phyloP scores from a whole-genome alignment of 2,329 filamentous ascomycete genomes.

The Botryosphaeria agaves region DNA sequence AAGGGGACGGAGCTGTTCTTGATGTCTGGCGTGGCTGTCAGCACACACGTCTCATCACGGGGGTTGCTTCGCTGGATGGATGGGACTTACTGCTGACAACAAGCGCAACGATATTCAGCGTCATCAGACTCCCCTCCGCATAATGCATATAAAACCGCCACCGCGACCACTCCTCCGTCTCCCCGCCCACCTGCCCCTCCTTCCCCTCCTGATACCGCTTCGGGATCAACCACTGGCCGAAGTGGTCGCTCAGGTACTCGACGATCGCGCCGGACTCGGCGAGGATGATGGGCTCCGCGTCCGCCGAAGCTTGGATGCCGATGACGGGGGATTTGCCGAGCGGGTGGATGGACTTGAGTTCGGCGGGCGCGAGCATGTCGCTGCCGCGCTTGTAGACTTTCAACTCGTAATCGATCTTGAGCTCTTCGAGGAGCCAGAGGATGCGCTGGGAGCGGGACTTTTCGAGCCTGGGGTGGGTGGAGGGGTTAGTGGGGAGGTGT shows the following conservation, averaged over 20 bases:
- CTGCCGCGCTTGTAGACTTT: slow-evolving; percentile 55
- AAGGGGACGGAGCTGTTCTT: slow-evolving; percentile 34
- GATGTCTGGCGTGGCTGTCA: slow-evolving; percentile 17
- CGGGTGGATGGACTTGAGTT: slow-evolving; percentile 63
- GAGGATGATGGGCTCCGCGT: slow-evolving; percentile 39
- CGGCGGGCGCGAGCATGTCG: slow-evolving; percentile 53
- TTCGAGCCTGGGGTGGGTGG: slow-evolving; percentile 77
- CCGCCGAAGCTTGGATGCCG: slow-evolving; percentile 36
- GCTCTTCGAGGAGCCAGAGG: slow-evolving; percentile 73
- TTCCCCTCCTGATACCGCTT: slow-evolving; percentile 33
- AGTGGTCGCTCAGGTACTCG: slow-evolving; percentile 64
- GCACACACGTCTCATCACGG: slow-evolving; percentile 2
- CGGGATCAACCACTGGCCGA: slow-evolving; percentile 34
- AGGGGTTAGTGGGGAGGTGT: no score
- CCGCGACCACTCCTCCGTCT: slow-evolving; percentile 42
- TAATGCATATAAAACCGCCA: slow-evolving; percentile 66
- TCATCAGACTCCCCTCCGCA: slow-evolving; percentile 70
- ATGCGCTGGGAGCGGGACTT: slow-evolving; percentile 69
- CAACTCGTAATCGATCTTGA: slow-evolving; percentile 62
- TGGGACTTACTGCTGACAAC: slow-evolving; percentile 36
- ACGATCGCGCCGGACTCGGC: slow-evolving; percentile 70
- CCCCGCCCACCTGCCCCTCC: slow-evolving; percentile 36
- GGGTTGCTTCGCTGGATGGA: no score
- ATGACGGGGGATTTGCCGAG: slow-evolving; percentile 78
- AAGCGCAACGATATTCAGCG: slow-evolving; percentile 45